These are phyloP conservation scores for Fraxinus albicans DNA, from an alignment of 305 asterid species.

Conservation along the genomic window DNA sequence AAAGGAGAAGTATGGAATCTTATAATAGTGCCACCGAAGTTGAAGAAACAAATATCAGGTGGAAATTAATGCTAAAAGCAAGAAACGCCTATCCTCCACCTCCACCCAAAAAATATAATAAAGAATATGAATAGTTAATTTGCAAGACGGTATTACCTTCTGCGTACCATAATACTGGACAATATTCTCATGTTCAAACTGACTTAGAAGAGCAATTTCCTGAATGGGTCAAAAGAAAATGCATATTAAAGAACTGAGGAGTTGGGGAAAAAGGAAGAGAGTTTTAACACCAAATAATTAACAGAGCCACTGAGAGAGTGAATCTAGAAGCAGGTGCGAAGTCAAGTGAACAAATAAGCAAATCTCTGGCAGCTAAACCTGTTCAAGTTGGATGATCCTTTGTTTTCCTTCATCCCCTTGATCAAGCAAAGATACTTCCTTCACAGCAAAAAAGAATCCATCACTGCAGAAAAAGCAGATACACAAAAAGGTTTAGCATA, in stretches of 20 bases:
- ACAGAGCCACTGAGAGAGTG: neutral
- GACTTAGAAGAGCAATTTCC: constrained; percentile 94
- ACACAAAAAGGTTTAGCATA: constrained; percentile 10
- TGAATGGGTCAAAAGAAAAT: constrained; percentile 33
- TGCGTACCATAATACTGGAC: constrained; percentile 87
- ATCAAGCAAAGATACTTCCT: constrained; percentile 94
- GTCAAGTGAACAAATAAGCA: neutral
- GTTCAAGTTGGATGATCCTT: constrained; percentile 19
- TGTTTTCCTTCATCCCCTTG: constrained; percentile 84
- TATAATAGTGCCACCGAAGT: neutral
- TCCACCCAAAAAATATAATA: neutral
- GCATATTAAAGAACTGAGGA: constrained; percentile 13
- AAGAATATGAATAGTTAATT: constrained; percentile 9
- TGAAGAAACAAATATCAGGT: constrained; percentile 9
- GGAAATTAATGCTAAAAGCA: neutral
- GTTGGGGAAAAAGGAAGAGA: neutral
- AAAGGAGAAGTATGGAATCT: constrained; percentile 4
- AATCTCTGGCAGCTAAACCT: neutral
- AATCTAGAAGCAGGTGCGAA: neutral
- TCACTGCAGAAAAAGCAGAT: constrained; percentile 56
- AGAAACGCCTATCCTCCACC: neutral
- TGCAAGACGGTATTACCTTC: constrained; percentile 48
- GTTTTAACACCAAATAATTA: neutral
- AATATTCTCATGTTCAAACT: constrained; percentile 87
- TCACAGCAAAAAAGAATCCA: constrained; percentile 93